Evolutionary conservation across 129 eudicot species (phyloP).

Genomic region (Flaveria brownii): DNA sequence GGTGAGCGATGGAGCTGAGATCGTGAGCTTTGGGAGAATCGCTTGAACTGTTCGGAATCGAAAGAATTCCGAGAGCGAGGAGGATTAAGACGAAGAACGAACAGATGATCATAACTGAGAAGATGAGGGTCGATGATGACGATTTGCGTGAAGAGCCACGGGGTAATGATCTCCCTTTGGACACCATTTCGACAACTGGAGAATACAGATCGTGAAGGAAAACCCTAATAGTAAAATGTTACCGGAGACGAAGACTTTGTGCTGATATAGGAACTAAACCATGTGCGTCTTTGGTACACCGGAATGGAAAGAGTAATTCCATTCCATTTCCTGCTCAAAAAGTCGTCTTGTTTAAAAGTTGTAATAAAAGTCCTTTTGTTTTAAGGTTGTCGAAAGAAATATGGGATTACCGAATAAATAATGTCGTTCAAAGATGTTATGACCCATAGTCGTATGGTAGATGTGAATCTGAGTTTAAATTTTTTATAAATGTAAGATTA

Average conservation of each 20-base stretch:
- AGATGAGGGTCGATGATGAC: slow-evolving; percentile 54
- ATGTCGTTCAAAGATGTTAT: no score
- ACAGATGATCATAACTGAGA: slow-evolving; percentile 42
- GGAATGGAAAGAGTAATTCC: neutral
- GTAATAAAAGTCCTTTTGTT: neutral
- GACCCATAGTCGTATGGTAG: no score
- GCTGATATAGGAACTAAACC: slow-evolving; percentile 12
- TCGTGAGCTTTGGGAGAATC: slow-evolving; percentile 57
- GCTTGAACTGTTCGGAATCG: slow-evolving; percentile 44
- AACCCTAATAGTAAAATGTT: slow-evolving; percentile 20
- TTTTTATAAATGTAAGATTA: no score
- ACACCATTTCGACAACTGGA: slow-evolving; percentile 48
- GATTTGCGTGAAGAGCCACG: slow-evolving; percentile 46
- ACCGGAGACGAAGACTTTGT: slow-evolving; percentile 23
- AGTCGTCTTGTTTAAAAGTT: no score
- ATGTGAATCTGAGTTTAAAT: no score
- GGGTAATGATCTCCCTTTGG: slow-evolving; percentile 52
- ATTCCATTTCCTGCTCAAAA: neutral
- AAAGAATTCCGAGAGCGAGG: slow-evolving; percentile 60
- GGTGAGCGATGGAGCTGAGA: slow-evolving; percentile 64
- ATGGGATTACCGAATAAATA: no score
- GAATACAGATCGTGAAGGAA: slow-evolving; percentile 5
- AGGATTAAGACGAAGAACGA: slow-evolving; percentile 60
- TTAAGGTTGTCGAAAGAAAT: no score
- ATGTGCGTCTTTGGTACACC: slow-evolving; percentile 10